A percentile compares a stretch with the other conserved stretches of the same genome.
These are phyloP conservation scores for Suillus luteus DNA, from an alignment of 768 basidiomycete species.

Conservation along the genomic window DNA sequence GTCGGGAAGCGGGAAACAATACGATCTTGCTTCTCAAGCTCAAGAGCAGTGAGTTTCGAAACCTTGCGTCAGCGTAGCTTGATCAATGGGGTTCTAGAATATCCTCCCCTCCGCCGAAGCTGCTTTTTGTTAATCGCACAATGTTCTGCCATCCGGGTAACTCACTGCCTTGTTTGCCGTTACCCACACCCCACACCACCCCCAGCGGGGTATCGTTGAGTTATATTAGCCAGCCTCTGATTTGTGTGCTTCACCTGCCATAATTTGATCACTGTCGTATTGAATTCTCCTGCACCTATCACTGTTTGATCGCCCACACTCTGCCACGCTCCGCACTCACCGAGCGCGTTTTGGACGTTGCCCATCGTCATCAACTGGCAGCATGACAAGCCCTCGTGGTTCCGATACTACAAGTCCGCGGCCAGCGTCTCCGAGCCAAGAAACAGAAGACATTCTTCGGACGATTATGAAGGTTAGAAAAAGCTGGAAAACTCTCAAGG, in stretches of 20 bases:
- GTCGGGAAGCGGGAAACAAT: conserved; percentile 15
- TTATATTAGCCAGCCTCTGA: conserved; percentile 28
- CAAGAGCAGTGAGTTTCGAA: not conserved
- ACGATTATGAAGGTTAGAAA: conserved; percentile 68
- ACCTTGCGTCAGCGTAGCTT: not conserved
- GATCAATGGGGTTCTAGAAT: conserved; percentile 2
- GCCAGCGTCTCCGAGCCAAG: conserved; percentile 21
- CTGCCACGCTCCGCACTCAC: conserved; percentile 7
- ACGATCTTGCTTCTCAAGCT: too few species aligned
- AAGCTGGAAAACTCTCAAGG: conserved; percentile 74
- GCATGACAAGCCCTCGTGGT: not conserved
- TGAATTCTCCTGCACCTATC: conserved; percentile 16
- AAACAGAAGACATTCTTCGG: conserved; percentile 56
- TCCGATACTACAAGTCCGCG: conserved; percentile 3
- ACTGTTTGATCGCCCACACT: conserved; percentile 12
- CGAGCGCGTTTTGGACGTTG: not conserved
- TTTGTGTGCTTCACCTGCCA: conserved; percentile 2
- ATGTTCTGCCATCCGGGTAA: conserved; percentile 24
- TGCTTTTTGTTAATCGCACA: conserved; percentile 15
- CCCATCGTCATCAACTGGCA: not conserved
- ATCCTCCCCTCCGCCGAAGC: conserved; percentile 6
- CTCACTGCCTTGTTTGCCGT: conserved; percentile 23
- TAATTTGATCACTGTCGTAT: conserved; percentile 9
- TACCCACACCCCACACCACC: conserved; percentile 5
- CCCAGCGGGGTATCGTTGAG: not conserved